phyloP scores from a whole-genome alignment of 257 asterid species.

The Avicennia marina region DNA sequence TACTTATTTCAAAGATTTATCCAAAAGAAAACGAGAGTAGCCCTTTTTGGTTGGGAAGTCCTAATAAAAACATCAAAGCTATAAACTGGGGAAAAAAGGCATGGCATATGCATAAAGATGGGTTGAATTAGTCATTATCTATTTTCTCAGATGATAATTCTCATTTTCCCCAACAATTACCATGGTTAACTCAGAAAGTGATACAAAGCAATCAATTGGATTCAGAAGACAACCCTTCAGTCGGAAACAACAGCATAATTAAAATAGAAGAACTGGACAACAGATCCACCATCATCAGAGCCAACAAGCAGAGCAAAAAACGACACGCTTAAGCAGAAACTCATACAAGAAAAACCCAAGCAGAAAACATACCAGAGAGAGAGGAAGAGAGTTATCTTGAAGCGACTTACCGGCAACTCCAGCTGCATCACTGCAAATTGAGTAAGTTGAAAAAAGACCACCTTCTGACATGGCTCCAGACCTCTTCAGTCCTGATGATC shows the following conservation, averaged over 20 bases:
- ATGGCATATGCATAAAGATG: no score
- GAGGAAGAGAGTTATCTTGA: neutral
- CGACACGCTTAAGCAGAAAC: conserved; percentile 2
- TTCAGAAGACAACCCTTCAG: no score
- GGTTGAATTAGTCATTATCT: no score
- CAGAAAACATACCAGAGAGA: no score
- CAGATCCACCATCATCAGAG: conserved; percentile 11
- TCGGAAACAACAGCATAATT: no score
- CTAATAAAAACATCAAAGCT: no score
- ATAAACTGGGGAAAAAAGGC: no score
- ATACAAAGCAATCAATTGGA: no score
- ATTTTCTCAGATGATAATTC: neutral
- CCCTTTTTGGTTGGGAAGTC: no score
- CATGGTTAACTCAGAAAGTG: no score
- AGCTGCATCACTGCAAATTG: conserved; percentile 56
- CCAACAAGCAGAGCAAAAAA: neutral
- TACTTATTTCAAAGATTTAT: neutral
- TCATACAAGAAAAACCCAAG: neutral
- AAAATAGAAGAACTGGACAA: conserved; percentile 3
- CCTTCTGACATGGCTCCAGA: conserved; percentile 33
- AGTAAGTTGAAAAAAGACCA: conserved; percentile 38
- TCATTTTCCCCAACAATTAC: no score
- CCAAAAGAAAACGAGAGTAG: neutral
- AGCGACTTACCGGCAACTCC: conserved; percentile 64
- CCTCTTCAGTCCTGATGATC: no score